These are phyloP conservation scores for Pythium phragmiticola DNA, from an alignment of 352 stramenopile genomes.

Conservation along the genomic window DNA sequence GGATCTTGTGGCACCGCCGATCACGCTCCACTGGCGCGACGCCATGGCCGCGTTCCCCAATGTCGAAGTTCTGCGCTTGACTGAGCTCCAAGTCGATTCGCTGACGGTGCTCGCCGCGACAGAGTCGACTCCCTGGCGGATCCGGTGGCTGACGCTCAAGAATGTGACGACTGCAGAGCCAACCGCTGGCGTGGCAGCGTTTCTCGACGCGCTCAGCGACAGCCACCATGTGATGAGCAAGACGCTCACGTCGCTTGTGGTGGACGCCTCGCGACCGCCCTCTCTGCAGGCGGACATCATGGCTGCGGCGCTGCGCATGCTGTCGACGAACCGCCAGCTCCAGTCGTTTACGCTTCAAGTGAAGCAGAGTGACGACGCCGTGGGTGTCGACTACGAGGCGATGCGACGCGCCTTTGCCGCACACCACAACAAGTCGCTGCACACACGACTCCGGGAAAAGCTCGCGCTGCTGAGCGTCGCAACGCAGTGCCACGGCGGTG, in stretches of 20 bases:
- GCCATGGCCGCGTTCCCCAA: too few species aligned
- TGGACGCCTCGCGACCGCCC: neutral
- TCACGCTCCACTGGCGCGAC: too few species aligned
- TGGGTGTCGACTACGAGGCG: neutral
- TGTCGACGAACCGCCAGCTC: neutral
- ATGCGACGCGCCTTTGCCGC: neutral
- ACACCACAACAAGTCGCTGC: neutral
- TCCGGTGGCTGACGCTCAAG: too few species aligned
- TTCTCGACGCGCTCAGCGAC: neutral
- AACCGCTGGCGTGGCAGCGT: neutral
- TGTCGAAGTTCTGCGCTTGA: too few species aligned
- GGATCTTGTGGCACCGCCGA: too few species aligned
- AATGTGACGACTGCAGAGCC: too few species aligned
- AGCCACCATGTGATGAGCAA: neutral
- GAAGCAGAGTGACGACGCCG: neutral
- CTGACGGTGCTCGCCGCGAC: too few species aligned
- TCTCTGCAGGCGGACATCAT: neutral
- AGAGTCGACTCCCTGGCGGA: too few species aligned
- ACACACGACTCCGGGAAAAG: neutral
- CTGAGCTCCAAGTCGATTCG: too few species aligned
- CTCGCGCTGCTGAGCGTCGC: neutral
- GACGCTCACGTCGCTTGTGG: neutral
- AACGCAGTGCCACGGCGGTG: neutral
- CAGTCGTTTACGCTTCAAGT: neutral
- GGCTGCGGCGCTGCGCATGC: neutral